Conservation (phyloP, 1,284 basidiomycete genomes). For the Papiliotrema flavescens region DNA sequence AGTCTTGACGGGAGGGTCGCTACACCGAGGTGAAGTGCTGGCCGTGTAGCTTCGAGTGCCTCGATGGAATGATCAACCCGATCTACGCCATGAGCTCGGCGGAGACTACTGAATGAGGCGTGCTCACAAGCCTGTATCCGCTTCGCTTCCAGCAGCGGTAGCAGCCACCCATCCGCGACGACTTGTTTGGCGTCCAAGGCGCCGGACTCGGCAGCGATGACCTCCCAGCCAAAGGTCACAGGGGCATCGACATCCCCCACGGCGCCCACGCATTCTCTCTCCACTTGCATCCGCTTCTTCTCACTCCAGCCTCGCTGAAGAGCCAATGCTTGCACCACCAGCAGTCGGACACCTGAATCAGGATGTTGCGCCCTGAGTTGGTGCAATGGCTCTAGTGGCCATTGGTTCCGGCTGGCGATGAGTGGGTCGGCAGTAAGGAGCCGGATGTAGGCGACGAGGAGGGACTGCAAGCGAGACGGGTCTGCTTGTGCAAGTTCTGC, state of each 20-base stretch:
- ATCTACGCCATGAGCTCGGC: neutral
- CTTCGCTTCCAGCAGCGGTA: constrained; percentile 64
- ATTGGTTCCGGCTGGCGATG: constrained; percentile 59
- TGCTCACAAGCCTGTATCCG: constrained; percentile 58
- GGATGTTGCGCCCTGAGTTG: constrained; percentile 51
- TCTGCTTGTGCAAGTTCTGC: neutral
- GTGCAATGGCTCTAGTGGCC: constrained; percentile 54
- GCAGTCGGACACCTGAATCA: constrained; percentile 62
- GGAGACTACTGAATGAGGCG: neutral
- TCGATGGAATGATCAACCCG: neutral
- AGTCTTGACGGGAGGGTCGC: constrained; percentile 54
- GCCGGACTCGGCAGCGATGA: constrained; percentile 5
- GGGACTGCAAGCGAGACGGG: constrained; percentile 53
- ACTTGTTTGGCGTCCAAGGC: constrained; percentile 35
- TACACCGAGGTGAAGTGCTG: neutral
- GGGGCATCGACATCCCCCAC: constrained; percentile 57
- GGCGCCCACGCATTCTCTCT: constrained; percentile 60
- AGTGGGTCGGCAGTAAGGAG: constrained; percentile 67
- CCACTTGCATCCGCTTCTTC: constrained; percentile 62
- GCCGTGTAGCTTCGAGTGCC: neutral
- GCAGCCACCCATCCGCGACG: constrained; percentile 69
- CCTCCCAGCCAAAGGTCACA: constrained; percentile 23
- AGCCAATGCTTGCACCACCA: constrained; percentile 73
- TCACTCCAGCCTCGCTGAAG: constrained; percentile 74
- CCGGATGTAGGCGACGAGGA: constrained; percentile 73